phyloP scores from a whole-genome alignment of 768 basidiomycete species.

The Hericium alpestre region DNA sequence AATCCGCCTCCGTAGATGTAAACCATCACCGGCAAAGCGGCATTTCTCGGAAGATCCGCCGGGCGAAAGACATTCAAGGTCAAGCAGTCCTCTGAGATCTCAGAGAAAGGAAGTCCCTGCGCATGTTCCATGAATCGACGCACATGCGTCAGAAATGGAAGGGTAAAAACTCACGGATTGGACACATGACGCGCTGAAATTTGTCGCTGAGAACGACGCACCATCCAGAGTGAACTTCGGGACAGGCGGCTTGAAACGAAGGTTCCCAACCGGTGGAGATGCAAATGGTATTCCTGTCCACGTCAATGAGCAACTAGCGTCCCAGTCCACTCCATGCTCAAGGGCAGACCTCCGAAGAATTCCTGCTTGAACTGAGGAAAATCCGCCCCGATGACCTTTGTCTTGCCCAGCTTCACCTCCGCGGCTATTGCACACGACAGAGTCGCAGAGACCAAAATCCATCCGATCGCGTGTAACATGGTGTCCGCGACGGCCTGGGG shows the following conservation, averaged over 20 bases:
- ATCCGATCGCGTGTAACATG: too few species aligned
- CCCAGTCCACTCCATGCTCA: neutral
- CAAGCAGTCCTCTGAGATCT: slow-evolving; percentile 37
- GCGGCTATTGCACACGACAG: neutral
- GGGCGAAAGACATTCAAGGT: slow-evolving; percentile 38
- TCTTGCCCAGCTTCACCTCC: slow-evolving; percentile 14
- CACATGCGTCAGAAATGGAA: neutral
- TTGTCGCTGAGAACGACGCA: slow-evolving; percentile 20
- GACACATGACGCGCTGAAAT: slow-evolving; percentile 20
- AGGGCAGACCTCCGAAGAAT: slow-evolving; percentile 21
- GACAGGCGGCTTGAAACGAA: slow-evolving; percentile 20
- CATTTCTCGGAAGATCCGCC: slow-evolving; percentile 14
- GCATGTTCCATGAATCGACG: neutral
- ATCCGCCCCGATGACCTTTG: slow-evolving; percentile 14
- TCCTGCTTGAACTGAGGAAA: slow-evolving; percentile 14
- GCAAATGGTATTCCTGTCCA: slow-evolving; percentile 25
- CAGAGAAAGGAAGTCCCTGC: neutral
- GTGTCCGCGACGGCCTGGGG: too few species aligned
- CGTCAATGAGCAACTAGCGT: neutral
- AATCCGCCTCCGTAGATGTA: slow-evolving; percentile 37
- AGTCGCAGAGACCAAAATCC: neutral
- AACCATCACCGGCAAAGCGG: slow-evolving; percentile 31
- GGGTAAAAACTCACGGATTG: slow-evolving; percentile 11
- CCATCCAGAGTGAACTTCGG: slow-evolving; percentile 12
- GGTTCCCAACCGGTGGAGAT: slow-evolving; percentile 20